Evolutionary conservation across 1,284 basidiomycete genomes (phyloP), one percentile per base, ranked within the genome.

Genomic region (Sparassis latifolia): DNA sequence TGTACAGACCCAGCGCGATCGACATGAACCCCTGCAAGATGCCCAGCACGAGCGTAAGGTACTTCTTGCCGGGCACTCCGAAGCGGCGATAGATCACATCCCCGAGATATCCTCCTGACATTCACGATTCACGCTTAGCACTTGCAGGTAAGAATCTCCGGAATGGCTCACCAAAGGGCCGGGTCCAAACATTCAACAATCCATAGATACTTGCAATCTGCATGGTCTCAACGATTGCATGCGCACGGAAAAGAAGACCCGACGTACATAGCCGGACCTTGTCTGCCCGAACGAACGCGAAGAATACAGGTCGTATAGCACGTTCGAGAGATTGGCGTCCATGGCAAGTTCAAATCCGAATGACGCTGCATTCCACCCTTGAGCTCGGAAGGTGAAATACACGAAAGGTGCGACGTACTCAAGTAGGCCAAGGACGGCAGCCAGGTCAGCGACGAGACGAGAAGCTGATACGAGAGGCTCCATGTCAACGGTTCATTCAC

Each of bases 321-420:
- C 67, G 51, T 70, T 74, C 10, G 78, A 74, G 49, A 85, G 66
- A 49, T 77, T 76, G 6, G 77, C 75, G 53, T 86, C 78, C 39
- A 86, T 70, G 1, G 76, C 75, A 2, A 84, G 71, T 59, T 84
- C 80, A 44, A 76, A 74, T 0, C 82, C 82, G 53, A 84, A 82
- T 6, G 76, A 77, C 2, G 73, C 56, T 58, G 44, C 30, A 28
- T 12, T 20, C 20, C 7, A 70, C 29, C 72, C 55, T 20, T 29
- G 33, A 38, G 10, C 3, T 4, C 20, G 20, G 30, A n/a, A 10
- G 33, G 20, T 28, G 12, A 6, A 4, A 12, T 10, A 20, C 6
- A 10, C 5, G 31, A 30, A 31, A 42, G 10, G n/a, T 6, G 32
- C 37, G 20, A 52, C 57, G 20, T 32, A 57, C 56, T 60, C 40